These are phyloP conservation scores for Corynascus novoguineensis DNA, from an alignment of 495 filamentous ascomycete species.

Conservation along the genomic window DNA sequence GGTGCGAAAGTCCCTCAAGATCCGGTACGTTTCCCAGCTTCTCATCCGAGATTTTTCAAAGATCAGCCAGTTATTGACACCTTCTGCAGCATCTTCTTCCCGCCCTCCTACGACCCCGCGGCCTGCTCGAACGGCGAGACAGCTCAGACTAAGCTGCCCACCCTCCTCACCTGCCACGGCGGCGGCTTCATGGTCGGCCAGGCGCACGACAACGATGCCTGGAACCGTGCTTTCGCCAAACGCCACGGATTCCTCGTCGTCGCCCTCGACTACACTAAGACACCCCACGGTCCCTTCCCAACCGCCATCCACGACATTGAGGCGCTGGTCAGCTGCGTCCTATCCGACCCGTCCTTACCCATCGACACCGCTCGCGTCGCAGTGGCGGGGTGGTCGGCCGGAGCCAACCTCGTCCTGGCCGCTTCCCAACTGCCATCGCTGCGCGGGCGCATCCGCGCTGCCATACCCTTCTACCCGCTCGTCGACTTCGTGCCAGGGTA, in stretches of 20 bases:
- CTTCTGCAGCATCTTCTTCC: constrained; percentile 30
- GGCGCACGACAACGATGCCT: constrained; percentile 32
- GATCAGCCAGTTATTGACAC: background rate
- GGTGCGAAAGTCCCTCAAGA: constrained; percentile 6
- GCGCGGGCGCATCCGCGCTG: constrained; percentile 24
- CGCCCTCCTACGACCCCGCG: constrained; percentile 20
- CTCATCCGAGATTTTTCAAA: background rate
- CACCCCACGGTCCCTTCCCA: constrained; percentile 32
- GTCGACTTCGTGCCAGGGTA: constrained; percentile 23
- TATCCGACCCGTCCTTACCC: constrained; percentile 28
- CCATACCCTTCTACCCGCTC: constrained; percentile 31
- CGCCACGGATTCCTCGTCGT: constrained; percentile 32
- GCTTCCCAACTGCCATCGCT: constrained; percentile 28
- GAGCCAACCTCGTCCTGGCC: constrained; percentile 33
- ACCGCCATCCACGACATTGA: constrained; percentile 29
- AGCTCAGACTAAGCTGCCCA: constrained; percentile 26
- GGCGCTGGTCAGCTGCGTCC: constrained; percentile 24
- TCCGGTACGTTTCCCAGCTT: constrained; percentile 15
- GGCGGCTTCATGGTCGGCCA: constrained; percentile 38
- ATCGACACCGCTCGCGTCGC: constrained; percentile 34
- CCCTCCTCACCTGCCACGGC: constrained; percentile 37
- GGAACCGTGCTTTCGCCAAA: constrained; percentile 34
- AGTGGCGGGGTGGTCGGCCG: constrained; percentile 33
- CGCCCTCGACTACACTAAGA: constrained; percentile 36
- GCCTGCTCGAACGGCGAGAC: background rate